Percentiles rank a stretch among this genome's conserved stretches.
Conservation (phyloP, 306 rosid species). For the Cicer pinnatifidum region DNA sequence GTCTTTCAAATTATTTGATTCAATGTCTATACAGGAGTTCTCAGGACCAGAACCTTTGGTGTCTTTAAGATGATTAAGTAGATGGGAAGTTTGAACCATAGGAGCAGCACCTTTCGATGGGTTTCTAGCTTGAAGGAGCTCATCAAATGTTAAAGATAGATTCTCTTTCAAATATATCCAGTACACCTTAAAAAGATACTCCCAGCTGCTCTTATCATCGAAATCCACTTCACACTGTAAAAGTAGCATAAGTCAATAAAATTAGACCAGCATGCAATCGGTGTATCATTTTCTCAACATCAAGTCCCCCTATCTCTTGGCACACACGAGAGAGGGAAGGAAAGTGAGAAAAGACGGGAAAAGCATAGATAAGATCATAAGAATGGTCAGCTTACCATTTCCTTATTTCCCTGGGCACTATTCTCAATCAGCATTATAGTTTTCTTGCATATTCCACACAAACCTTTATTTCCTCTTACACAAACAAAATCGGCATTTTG, state of each 20-base stretch:
- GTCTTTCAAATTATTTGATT: conserved; percentile 54
- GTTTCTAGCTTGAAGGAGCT: conserved; percentile 72
- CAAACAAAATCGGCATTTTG: conserved; percentile 79
- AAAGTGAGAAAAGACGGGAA: neutral
- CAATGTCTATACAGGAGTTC: conserved; percentile 63
- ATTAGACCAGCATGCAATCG: conserved; percentile 31
- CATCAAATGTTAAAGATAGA: conserved; percentile 79
- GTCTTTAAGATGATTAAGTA: conserved; percentile 51
- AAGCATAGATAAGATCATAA: conserved; percentile 42
- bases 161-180: conserved; percentile 79
- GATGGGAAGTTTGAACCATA: conserved; percentile 49
- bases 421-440: conserved; percentile 89
- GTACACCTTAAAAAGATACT: conserved; percentile 97
- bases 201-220: conserved; percentile 97
- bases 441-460: conserved; percentile 88
- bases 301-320: neutral
- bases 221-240: conserved; percentile 76
- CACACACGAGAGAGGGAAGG: neutral
- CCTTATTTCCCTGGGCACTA: conserved; percentile 61
- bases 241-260: conserved; percentile 28
- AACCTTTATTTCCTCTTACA: conserved; percentile 85
- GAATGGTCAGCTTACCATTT: conserved; percentile 61
- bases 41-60: conserved; percentile 55
- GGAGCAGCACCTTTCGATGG: conserved; percentile 62
- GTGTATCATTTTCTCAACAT: conserved; percentile 20